A percentile compares a stretch with the other conserved stretches of the same genome.
phyloP scores from a whole-genome alignment of 2,329 filamentous ascomycete species.

The Xylogone sp. region DNA sequence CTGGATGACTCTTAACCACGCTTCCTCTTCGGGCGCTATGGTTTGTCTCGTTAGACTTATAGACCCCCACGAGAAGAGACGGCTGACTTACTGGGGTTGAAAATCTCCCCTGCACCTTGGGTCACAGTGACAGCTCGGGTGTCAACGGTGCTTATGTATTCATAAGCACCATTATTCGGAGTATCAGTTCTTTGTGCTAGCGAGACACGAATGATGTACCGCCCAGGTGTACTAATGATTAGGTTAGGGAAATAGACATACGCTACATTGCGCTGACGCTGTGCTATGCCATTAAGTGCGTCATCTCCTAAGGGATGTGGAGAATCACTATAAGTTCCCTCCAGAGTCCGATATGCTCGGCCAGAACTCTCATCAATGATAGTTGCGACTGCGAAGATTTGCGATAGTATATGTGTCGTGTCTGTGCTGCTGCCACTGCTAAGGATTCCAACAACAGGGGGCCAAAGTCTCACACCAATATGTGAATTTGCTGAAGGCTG shows the following conservation, averaged over 20 bases:
- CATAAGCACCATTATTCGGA: not conserved
- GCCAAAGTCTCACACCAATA: conserved; percentile 20
- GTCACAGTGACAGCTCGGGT: not conserved
- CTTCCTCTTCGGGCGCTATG: not conserved
- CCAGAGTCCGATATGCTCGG: conserved; percentile 20
- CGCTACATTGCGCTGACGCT: conserved; percentile 15
- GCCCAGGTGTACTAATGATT: conserved; percentile 21
- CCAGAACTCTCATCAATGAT: conserved; percentile 22
- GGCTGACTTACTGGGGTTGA: not conserved
- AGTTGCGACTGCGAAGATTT: conserved; percentile 22
- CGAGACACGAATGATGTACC: conserved; percentile 23
- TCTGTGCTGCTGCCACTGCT: conserved; percentile 8
- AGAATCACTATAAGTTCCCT: conserved; percentile 23
- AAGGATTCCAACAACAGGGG: conserved; percentile 22
- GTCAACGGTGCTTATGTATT: not conserved
- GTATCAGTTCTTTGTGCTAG: conserved; percentile 17
- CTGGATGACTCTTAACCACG: conserved; percentile 3
- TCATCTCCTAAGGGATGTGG: conserved; percentile 22
- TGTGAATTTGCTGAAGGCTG: conserved; percentile 21
- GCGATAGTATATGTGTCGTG: conserved; percentile 18
- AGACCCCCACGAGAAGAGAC: not conserved
- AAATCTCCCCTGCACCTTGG: not conserved
- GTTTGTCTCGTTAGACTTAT: not conserved
- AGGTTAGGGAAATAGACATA: conserved; percentile 28
- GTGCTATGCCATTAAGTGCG: conserved; percentile 5